A percentile compares a stretch with the other conserved stretches of the same genome.
Evolutionary conservation across 106 monocot species (phyloP).

Genomic region (Hemerocallis citrina): DNA sequence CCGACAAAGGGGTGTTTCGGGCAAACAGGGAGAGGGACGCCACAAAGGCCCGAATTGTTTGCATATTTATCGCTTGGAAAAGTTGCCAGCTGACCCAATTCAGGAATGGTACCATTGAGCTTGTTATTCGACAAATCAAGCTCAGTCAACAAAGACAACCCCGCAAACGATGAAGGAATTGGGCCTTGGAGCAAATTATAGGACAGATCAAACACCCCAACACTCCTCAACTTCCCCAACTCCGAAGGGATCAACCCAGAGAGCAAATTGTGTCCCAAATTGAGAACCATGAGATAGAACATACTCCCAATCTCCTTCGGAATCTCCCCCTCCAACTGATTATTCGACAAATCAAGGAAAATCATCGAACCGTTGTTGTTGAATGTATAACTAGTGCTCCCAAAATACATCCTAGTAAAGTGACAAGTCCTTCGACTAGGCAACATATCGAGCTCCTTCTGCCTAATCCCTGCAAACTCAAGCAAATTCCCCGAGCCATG

Average conservation of each 20-base stretch:
- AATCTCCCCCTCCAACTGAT: conserved; percentile 39
- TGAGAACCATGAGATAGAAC: conserved; percentile 63
- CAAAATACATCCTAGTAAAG: conserved; percentile 69
- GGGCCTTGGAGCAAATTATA: conserved; percentile 58
- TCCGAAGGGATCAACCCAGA: conserved; percentile 52
- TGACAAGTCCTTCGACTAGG: conserved; percentile 50
- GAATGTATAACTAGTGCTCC: conserved; percentile 68
- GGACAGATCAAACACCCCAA: conserved; percentile 68
- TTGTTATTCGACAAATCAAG: conserved; percentile 67
- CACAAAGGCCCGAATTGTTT: conserved; percentile 38
- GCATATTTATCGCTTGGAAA: conserved; percentile 44
- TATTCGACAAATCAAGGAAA: conserved; percentile 75
- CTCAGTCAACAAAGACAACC: conserved; percentile 53
- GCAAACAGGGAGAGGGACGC: conserved; percentile 18
- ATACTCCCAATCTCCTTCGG: conserved; percentile 53
- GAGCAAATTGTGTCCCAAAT: conserved; percentile 67
- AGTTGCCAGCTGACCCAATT: conserved; percentile 51
- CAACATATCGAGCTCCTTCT: conserved; percentile 32
- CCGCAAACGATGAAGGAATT: conserved; percentile 46
- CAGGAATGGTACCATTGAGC: conserved; percentile 72
- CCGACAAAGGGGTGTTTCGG: not conserved
- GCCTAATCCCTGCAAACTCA: conserved; percentile 78
- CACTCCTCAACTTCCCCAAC: conserved; percentile 25
- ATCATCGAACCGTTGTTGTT: conserved; percentile 84
- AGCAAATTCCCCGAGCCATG: conserved; percentile 63